Percentiles rank a stretch among this genome's conserved stretches.
Evolutionary conservation across 2,329 filamentous ascomycete species (phyloP).

Genomic region (Fusarium nygamai): DNA sequence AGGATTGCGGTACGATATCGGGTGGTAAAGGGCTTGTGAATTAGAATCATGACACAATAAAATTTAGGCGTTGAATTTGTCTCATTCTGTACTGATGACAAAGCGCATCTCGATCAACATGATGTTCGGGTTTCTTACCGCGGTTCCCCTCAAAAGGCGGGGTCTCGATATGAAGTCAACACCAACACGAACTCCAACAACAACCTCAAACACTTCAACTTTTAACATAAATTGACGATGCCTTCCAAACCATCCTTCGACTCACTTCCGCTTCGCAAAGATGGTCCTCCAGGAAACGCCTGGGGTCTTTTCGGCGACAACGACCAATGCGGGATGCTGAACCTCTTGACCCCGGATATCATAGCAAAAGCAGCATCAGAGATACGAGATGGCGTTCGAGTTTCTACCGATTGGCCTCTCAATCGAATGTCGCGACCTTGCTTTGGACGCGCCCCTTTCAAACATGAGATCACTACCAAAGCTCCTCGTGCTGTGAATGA

Average conservation of each 20-base stretch:
- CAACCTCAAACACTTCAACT: too few relatives aligned
- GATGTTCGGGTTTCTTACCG: neutral
- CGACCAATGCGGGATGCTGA: slow-evolving; percentile 65
- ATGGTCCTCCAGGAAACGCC: slow-evolving; percentile 62
- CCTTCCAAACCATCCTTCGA: slow-evolving; percentile 49
- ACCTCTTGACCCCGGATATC: slow-evolving; percentile 57
- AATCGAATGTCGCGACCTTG: slow-evolving; percentile 47
- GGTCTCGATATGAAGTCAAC: neutral
- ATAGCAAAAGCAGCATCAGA: slow-evolving; percentile 42
- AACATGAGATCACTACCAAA: slow-evolving; percentile 45
- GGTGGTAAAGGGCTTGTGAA: accelerated
- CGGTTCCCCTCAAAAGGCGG: slow-evolving; percentile 17
- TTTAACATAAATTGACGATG: neutral
- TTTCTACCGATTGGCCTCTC: slow-evolving; percentile 50
- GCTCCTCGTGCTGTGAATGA: slow-evolving; percentile 46
- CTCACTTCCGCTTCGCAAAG: slow-evolving; percentile 59
- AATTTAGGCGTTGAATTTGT: accelerated
- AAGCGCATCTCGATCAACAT: neutral
- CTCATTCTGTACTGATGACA: neutral
- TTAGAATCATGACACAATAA: accelerated
- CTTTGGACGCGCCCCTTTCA: slow-evolving; percentile 45
- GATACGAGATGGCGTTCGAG: slow-evolving; percentile 44
- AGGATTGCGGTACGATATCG: accelerated
- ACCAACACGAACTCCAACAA: neutral
- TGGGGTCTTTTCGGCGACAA: slow-evolving; percentile 64